Percentiles rank a stretch among this genome's conserved stretches.
These are phyloP conservation scores for Cordyceps cateniannulata DNA, from an alignment of 2,329 filamentous ascomycete species.

Conservation along the genomic window DNA sequence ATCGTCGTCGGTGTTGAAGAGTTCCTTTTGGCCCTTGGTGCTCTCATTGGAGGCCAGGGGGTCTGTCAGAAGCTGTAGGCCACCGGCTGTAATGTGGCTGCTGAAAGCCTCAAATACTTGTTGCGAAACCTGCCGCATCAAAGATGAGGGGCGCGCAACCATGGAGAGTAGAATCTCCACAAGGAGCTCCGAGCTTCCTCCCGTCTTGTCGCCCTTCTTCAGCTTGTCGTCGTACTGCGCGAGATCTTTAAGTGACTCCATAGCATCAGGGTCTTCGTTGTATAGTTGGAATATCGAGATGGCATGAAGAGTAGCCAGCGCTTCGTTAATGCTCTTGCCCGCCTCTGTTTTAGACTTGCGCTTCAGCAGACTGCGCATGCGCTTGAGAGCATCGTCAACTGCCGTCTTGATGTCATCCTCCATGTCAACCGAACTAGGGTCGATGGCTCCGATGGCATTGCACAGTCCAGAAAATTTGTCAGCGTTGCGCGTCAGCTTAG, in stretches of 20 bases:
- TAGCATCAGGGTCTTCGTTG: constrained; percentile 79
- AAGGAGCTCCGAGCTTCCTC: constrained; percentile 61
- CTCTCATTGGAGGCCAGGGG: constrained; percentile 76
- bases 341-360: constrained; percentile 27
- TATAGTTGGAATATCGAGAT: constrained; percentile 84
- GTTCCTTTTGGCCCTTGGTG: constrained; percentile 72
- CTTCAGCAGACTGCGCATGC: constrained; percentile 47
- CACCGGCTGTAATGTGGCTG: constrained; percentile 63
- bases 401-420: constrained; percentile 48
- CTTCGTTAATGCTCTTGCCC: constrained; percentile 43
- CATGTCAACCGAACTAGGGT: constrained; percentile 46
- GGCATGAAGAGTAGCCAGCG: constrained; percentile 74
- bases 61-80: constrained; percentile 58
- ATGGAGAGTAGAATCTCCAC: constrained; percentile 89
- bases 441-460: constrained; percentile 46
- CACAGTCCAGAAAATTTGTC: constrained; percentile 49
- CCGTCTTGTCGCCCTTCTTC: constrained; percentile 46
- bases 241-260: constrained; percentile 78
- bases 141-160: constrained; percentile 73
- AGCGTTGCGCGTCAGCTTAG: constrained; percentile 48
- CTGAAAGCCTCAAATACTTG: constrained; percentile 85
- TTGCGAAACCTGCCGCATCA: constrained; percentile 80
- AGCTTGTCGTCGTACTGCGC: constrained; percentile 66
- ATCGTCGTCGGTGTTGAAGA: constrained; percentile 68
- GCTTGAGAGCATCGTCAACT: constrained; percentile 44